Percentiles rank a stretch among this genome's conserved stretches.
Evolutionary conservation across 2,329 filamentous ascomycete species (phyloP).

Genomic region (Corynespora cassiicola): DNA sequence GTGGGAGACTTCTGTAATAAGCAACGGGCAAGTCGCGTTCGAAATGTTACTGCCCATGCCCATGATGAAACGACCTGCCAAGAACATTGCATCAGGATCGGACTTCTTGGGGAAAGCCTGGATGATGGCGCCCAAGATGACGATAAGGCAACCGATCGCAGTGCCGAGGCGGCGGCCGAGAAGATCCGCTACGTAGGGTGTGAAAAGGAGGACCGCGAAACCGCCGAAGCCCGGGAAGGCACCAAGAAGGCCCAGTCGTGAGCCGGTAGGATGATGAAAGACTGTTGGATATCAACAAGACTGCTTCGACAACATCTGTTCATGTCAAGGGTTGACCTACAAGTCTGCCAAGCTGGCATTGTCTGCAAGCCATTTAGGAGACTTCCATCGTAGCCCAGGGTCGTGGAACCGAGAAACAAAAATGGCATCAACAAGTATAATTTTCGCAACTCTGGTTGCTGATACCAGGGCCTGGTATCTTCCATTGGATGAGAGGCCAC

Average conservation of each 20-base stretch:
- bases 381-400: slow-evolving; percentile 23
- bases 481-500: slow-evolving; percentile 8
- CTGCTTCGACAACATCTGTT: no score
- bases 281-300: no score
- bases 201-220: slow-evolving; percentile 54
- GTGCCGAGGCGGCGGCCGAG: slow-evolving; percentile 59
- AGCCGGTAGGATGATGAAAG: slow-evolving; percentile 53
- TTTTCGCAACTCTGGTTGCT: slow-evolving; percentile 22
- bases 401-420: slow-evolving; percentile 23
- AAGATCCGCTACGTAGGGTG: slow-evolving; percentile 36
- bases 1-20: slow-evolving; percentile 64
- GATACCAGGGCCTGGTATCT: slow-evolving; percentile 22
- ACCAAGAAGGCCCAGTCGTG: slow-evolving; percentile 54
- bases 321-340: slow-evolving; percentile 9
- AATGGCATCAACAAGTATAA: slow-evolving; percentile 27
- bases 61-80: slow-evolving; percentile 49
- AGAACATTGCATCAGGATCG: slow-evolving; percentile 53
- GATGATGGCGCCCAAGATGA: slow-evolving; percentile 57
- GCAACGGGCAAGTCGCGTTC: slow-evolving; percentile 60
- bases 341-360: slow-evolving; percentile 24
- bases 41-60: slow-evolving; percentile 59
- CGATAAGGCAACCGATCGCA: slow-evolving; percentile 58
- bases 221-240: slow-evolving; percentile 55
- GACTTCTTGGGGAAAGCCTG: slow-evolving; percentile 53
- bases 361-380: slow-evolving; percentile 26